Evolutionary conservation across 345 rosid species (phyloP), one percentile per base, ranked within the genome.

Genomic region (Salix suchowensis): DNA sequence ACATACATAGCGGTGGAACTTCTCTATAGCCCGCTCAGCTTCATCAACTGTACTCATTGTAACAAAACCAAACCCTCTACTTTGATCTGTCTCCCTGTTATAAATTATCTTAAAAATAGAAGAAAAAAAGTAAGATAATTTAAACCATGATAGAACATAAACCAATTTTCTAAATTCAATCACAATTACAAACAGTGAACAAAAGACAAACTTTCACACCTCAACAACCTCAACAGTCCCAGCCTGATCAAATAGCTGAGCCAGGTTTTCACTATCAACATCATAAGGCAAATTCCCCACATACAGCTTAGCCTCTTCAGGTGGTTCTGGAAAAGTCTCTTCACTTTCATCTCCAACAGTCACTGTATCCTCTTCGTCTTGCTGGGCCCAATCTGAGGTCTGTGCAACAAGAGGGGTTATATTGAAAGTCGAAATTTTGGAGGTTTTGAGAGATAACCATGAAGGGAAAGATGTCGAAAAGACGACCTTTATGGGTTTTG

Each of bases 11-110:
- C 91, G 89, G 81, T 89, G 80, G 60, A 91, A 81, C 82, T 81
- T 80, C 24, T 91, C 96, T 1, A 86, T 91, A 67, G 96, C 98
- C 76, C 75, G 85, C 75, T 95, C 98, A 42, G 96, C 97, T 85
- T 95, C 97, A 50, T 91, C 96, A 73, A 91, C 93, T 0, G 89
- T 84, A 75, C 94, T 92, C 97, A 95, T 91, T 2, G 93, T 90
- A 81, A 95, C 97, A 28, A 95, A 95, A 61, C 98, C 97, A 67
- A 95, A 95, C 28, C 98, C 98, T 42, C 98, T 91, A 61, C 98
- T 95, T 79, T 80, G 87, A 71, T 94, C 94, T 12, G 89, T 94
- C 67, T 91, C 92, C 77, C 92, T 89, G 73, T 94, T 89, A 82
- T 90, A 91, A 50, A 92, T 88, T 78, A 94, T 92, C 98, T 94